Evolutionary conservation across 352 stramenopile genomes (phyloP), one percentile per base, ranked within the genome.

Genomic region (Globisporangium canariense): DNA sequence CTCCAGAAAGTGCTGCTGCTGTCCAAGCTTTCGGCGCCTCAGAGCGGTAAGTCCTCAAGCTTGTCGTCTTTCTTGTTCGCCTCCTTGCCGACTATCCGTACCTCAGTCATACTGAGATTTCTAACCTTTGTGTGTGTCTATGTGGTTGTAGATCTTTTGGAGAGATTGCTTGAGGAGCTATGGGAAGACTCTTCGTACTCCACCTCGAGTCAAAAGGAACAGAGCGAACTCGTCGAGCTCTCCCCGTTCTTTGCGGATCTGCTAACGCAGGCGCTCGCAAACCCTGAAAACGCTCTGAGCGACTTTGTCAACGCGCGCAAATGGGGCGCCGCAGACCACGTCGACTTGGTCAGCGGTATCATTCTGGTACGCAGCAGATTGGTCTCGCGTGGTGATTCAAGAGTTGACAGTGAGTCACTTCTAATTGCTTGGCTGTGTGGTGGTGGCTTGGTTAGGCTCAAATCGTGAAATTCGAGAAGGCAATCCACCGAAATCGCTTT

Each of bases 401-500:
- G 25, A 28, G 25, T 28, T 28, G 25, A 28, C 25, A 28, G 25
- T 16, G 22, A 20, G 7, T 61, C 11, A 53, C 41, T 14, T 32
- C 13, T 16, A 41, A 41, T 11, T 41, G 36, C 10, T 41, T 41
- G 36, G 32, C 1, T 25, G 28, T 53, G 36, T n/a, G 14, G 41
- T 47, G 9, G 22, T 36, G 11, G 13, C 70, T 41, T 46, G 66
- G 2, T 2, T 50, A 78, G 74, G 3, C 74, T 30, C 69, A 83
- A 60, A 51, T 77, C 66, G 63, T 76, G 18, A 91, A 82, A 51
- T 64, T 90, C 46, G 79, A 89, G 28, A 90, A 86, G 60, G 52
- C 76, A 40, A 82, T 90, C 28, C 75, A 86, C 58, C 77, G 79
- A 10, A 79, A 62, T 65, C 75, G 84, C 14, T 93, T 81, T 52